Evolutionary conservation across 352 stramenopile species (phyloP), one percentile per base, ranked within the genome.

Genomic region (Globisporangium sylvaticum): DNA sequence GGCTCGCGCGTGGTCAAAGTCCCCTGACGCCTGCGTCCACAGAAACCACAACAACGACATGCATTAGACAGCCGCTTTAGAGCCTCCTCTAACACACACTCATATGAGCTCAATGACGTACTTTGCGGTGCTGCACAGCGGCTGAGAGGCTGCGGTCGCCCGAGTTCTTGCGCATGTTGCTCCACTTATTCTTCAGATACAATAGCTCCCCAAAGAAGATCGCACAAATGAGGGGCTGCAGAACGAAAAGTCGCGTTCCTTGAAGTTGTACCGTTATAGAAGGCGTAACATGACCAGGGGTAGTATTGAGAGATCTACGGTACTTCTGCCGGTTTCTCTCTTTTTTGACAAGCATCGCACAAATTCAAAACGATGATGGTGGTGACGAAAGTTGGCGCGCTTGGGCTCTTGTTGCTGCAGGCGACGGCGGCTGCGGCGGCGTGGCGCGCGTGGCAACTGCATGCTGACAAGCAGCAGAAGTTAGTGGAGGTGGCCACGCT

Each of bases 81-180:
- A 22, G 29, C 29, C 29, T 32, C 29, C 29, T 32, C 29, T 15
- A 25, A 39, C 4, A 25, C n/a, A 56, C 39, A 12, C 5, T 10
- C 15, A 29, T 58, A 50, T 3, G 22, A 15, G 29, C 14, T 18
- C 24, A n/a, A 10, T 1, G 2, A 37, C 62, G 12, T 60, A 84
- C 83, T 53, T 78, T 87, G 70, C 81, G 81, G 55, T 92, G 80
- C 64, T 90, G 81, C 56, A 76, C 61, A 22, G 77, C 83, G 15
- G 80, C 75, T 58, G 78, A 87, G 66, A 86, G 70, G 7, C 62
- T 55, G 46, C 78, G 75, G 24, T 75, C 67, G 15, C 74, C 70
- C 29, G 73, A 74, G 64, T 71, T 72, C 67, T 81, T 84, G 39
- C 27, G 67, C 77, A 84, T 84, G 27, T 7, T 63, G 48, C 15